A percentile compares a stretch with the other conserved stretches of the same genome.
phyloP scores from a whole-genome alignment of 2,329 filamentous ascomycete genomes.

The Fusarium sp. region DNA sequence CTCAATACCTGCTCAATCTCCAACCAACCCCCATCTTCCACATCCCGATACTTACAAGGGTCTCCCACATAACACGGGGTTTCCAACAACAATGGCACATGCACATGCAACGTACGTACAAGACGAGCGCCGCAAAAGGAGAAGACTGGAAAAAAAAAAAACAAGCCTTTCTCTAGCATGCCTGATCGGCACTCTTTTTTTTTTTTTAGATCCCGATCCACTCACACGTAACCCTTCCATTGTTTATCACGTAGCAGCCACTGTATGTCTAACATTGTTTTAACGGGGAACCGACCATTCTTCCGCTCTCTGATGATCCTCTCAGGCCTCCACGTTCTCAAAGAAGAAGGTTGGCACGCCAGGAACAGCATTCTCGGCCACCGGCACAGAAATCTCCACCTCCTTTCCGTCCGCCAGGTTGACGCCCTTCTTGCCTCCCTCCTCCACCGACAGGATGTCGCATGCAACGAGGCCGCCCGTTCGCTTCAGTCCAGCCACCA shows the following conservation, averaged over 20 bases:
- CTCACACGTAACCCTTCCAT: not conserved
- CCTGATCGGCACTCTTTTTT: slow-evolving; percentile 4
- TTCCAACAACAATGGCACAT: not conserved
- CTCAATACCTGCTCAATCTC: not conserved
- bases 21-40: not conserved
- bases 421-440: slow-evolving; percentile 74
- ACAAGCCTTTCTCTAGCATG: slow-evolving; percentile 5
- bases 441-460: slow-evolving; percentile 78
- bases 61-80: slow-evolving; percentile 2
- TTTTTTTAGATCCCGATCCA: slow-evolving; percentile 16
- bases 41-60: not conserved
- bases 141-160: not conserved
- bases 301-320: not conserved
- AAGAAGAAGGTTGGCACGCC: slow-evolving; percentile 86
- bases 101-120: not conserved
- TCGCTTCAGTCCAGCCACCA: slow-evolving; percentile 83
- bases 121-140: not conserved
- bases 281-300: slow-evolving; percentile 12
- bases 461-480: slow-evolving; percentile 76
- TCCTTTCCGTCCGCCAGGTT: slow-evolving; percentile 65
- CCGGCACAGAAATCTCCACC: slow-evolving; percentile 66
- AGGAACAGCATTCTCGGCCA: slow-evolving; percentile 81
- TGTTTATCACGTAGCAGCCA: not conserved
- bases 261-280: slow-evolving; percentile 25
- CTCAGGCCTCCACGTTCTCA: slow-evolving; percentile 74